Evolutionary conservation across 164 flowering plant species (phyloP), one percentile per base, ranked within the genome.

Genomic region (Magnolia changhungtana): DNA sequence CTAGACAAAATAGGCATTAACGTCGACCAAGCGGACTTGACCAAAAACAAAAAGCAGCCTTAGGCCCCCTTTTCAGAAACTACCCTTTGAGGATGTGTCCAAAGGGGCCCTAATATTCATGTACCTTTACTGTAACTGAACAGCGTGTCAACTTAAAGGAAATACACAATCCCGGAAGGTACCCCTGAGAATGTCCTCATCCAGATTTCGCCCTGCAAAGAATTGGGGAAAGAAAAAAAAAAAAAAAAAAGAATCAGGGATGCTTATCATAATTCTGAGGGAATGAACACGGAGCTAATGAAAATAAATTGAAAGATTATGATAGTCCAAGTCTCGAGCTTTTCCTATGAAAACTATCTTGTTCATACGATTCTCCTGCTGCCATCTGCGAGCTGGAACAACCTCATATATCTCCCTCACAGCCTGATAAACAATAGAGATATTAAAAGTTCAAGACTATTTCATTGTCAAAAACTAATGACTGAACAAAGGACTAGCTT

Each of bases 331-430:
- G 76, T 67, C 55, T 23, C 5, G 71, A 75, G 76, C 63, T 18
- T 79, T 88, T 80, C 98, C 98, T 81, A 95, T 93, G 73, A 95
- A 95, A 13, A 95, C 97, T 64, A 95, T 91, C 84, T 87, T 95
- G 87, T 85, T 89, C 74, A 80, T 80, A 75, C 74, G 87, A 51
- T 51, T 83, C 80, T 95, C 89, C 11, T 78, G 76, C 72, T 74
- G 81, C 98, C 97, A 95, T 81, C 82, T 80, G 20, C 94, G 97
- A 75, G 93, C 81, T 66, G 98, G 98, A 82, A 91, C 91, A 63
- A 95, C 90, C 85, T 95, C 98, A 69, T 95, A 93, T 81, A 93
- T 87, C 84, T 95, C 98, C 83, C 88, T 87, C 73, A 95, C 98
- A 69, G 92, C 98, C 98, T 95, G 88, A 64, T 71, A 85, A 74